Evolutionary conservation across 306 rosid genomes (phyloP).

Genomic region (Argentina anserina): DNA sequence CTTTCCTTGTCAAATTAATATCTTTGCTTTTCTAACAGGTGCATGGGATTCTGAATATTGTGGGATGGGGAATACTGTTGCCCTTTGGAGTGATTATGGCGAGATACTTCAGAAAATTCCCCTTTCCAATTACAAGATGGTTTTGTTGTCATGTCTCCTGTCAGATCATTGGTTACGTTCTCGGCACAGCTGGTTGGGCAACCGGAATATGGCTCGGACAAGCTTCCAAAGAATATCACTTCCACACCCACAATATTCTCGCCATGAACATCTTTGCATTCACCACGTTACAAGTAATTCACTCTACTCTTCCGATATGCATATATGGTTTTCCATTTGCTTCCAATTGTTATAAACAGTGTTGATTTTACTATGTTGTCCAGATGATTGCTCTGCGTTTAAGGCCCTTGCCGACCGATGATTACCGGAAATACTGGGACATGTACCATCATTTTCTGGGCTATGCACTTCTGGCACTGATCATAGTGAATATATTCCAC

Average conservation of each 20-base stretch:
- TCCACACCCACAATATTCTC: slow-evolving; percentile 49
- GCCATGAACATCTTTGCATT: slow-evolving; percentile 60
- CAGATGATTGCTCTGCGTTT: slow-evolving; percentile 66
- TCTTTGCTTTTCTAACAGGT: slow-evolving; percentile 28
- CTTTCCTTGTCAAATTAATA: neutral
- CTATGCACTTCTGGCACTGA: slow-evolving; percentile 44
- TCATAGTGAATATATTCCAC: slow-evolving; percentile 56
- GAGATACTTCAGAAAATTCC: slow-evolving; percentile 51
- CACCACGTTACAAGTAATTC: slow-evolving; percentile 56
- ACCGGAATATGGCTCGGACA: slow-evolving; percentile 75
- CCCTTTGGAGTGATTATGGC: slow-evolving; percentile 68
- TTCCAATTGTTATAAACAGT: neutral
- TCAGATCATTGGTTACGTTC: slow-evolving; percentile 48
- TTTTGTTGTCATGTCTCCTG: slow-evolving; percentile 22
- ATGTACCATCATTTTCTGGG: slow-evolving; percentile 93
- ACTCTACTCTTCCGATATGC: neutral
- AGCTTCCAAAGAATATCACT: slow-evolving; percentile 44
- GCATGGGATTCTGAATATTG: slow-evolving; percentile 74
- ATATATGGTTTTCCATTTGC: neutral
- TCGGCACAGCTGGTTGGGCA: slow-evolving; percentile 58
- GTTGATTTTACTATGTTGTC: neutral
- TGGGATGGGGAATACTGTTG: slow-evolving; percentile 76
- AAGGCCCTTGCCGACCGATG: slow-evolving; percentile 34
- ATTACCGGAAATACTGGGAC: slow-evolving; percentile 70
- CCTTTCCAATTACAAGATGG: slow-evolving; percentile 22